A percentile compares a stretch with the other conserved stretches of the same genome.
Conservation (phyloP, 2,329 filamentous ascomycete genomes). For the Diaporthe caulivora region DNA sequence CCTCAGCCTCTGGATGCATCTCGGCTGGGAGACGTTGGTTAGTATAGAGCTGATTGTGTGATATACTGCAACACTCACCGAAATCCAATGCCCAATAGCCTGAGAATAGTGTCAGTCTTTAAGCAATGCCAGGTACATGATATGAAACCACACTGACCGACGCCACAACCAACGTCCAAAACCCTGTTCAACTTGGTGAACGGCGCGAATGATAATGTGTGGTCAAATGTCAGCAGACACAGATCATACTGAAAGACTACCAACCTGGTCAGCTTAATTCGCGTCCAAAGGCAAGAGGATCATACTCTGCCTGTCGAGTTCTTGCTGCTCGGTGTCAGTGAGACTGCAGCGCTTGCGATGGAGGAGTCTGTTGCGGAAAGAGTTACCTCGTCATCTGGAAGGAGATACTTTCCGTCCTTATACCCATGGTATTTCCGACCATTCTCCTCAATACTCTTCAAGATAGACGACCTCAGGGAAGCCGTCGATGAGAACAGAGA, state of each 20-base stretch:
- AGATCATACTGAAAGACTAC: constrained; percentile 51
- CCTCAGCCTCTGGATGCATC: constrained; percentile 45
- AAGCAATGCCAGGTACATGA: not conserved
- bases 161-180: constrained; percentile 65
- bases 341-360: not conserved
- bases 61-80: constrained; percentile 40
- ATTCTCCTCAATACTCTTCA: constrained; percentile 50
- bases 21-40: constrained; percentile 42
- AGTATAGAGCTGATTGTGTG: constrained; percentile 1
- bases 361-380: too few species aligned
- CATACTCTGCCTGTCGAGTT: constrained; percentile 51
- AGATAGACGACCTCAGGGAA: constrained; percentile 48
- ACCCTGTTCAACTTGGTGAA: constrained; percentile 55
- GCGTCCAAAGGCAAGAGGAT: not conserved
- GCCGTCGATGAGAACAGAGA: constrained; percentile 49
- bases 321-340: constrained; percentile 46
- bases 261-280: constrained; percentile 10
- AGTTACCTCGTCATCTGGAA: constrained; percentile 53
- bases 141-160: constrained; percentile 48
- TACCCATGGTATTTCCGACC: constrained; percentile 55
- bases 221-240: constrained; percentile 57
- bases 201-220: constrained; percentile 59
- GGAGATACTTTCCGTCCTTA: constrained; percentile 53
- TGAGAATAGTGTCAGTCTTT: constrained; percentile 35
- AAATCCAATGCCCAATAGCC: constrained; percentile 48